These are phyloP conservation scores for Neopestalotiopsis sp. DNA, from an alignment of 2,329 filamentous ascomycete genomes.

Conservation along the genomic window DNA sequence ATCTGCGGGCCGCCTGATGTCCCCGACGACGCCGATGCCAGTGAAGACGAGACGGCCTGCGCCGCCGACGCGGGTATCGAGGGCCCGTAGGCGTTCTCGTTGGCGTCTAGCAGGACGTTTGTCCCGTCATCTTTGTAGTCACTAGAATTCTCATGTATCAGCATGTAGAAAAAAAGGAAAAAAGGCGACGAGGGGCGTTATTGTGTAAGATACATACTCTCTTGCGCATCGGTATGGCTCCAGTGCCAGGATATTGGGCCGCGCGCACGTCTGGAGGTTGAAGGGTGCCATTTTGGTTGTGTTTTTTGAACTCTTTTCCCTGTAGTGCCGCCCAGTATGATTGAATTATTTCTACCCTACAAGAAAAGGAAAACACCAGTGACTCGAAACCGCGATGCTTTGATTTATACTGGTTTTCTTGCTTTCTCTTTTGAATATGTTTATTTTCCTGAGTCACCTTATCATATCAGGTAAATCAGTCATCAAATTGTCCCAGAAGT, in stretches of 20 bases:
- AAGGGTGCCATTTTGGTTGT: constrained; percentile 64
- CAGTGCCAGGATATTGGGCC: constrained; percentile 77
- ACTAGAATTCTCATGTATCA: constrained; percentile 55
- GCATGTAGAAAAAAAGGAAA: not conserved
- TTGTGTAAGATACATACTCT: constrained; percentile 58
- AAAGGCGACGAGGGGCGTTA: not conserved
- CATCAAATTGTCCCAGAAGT: not conserved
- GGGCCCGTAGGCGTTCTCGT: constrained; percentile 95
- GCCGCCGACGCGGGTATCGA: constrained; percentile 65
- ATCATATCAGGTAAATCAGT: not conserved
- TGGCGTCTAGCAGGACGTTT: constrained; percentile 95
- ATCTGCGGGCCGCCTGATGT: constrained; percentile 58
- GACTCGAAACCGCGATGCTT: not conserved
- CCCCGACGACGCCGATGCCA: constrained; percentile 36
- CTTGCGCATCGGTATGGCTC: constrained; percentile 82
- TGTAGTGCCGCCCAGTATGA: too few species aligned
- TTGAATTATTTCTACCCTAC: not conserved
- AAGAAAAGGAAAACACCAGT: not conserved
- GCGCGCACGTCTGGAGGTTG: constrained; percentile 75
- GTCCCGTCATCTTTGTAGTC: constrained; percentile 99
- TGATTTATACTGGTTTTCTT: not conserved
- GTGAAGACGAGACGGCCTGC: constrained; percentile 35
- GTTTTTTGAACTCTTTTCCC: not conserved
- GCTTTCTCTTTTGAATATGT: too few species aligned
- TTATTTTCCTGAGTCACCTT: not conserved